Percentiles rank a stretch among this genome's conserved stretches.
Evolutionary conservation across 1,284 basidiomycete species (phyloP).

Genomic region (Trametes versicolor): DNA sequence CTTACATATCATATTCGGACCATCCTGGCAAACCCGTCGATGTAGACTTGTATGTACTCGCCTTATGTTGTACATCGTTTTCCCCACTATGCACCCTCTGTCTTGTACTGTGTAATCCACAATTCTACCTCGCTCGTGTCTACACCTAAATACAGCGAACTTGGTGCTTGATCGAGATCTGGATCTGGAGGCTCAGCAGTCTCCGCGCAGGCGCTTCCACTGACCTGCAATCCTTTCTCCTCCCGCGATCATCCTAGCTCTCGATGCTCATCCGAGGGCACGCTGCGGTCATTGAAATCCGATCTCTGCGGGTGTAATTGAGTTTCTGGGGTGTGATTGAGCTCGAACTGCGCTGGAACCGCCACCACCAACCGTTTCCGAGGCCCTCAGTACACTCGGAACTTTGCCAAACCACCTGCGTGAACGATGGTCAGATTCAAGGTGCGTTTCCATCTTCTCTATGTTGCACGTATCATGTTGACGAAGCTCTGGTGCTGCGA

Average conservation of each 20-base stretch:
- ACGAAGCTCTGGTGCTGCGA: slow-evolving; percentile 1
- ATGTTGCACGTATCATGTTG: background rate
- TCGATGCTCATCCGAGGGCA: background rate
- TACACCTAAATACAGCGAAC: too few species aligned
- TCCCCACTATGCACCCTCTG: background rate
- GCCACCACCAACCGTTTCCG: background rate
- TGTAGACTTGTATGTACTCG: background rate
- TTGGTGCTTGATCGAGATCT: background rate
- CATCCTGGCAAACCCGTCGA: background rate
- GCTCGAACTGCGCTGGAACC: background rate
- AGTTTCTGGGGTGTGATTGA: slow-evolving; percentile 3
- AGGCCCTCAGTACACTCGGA: background rate
- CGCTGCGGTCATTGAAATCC: background rate
- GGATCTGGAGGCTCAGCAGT: slow-evolving; percentile 6
- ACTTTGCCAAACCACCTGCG: background rate
- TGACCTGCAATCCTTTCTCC: background rate
- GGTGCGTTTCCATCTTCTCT: slow-evolving; percentile 43
- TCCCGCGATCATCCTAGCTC: background rate
- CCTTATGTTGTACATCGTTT: background rate
- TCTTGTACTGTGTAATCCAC: too few species aligned
- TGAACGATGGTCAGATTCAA: slow-evolving; percentile 70
- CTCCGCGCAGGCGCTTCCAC: too few species aligned
- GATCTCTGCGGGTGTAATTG: background rate
- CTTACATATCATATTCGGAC: background rate
- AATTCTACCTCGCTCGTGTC: too few species aligned